A percentile compares a stretch with the other conserved stretches of the same genome.
phyloP scores from a whole-genome alignment of 306 rosid genomes.

The Rubus idaeus region DNA sequence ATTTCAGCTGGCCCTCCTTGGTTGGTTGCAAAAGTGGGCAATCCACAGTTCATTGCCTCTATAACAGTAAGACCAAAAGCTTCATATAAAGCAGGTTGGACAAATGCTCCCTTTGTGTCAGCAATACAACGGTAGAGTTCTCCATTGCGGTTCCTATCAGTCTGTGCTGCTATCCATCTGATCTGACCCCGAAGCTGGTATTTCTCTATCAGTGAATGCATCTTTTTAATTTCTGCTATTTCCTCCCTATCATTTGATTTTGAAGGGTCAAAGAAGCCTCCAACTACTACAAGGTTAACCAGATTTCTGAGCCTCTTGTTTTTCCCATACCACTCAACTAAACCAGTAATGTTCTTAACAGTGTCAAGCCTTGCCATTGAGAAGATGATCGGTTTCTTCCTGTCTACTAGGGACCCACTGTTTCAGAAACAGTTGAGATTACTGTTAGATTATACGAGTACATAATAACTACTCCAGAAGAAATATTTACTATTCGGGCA shows the following conservation, averaged over 20 bases:
- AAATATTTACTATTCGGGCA: neutral
- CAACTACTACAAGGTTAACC: conserved; percentile 89
- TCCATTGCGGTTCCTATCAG: conserved; percentile 65
- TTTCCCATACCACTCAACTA: conserved; percentile 81
- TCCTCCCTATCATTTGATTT: conserved; percentile 93
- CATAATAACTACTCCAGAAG: neutral
- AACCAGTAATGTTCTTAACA: conserved; percentile 77
- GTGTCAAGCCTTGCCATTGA: conserved; percentile 92
- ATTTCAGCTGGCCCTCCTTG: conserved; percentile 99
- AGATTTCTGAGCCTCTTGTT: conserved; percentile 65
- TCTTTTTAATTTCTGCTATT: conserved; percentile 68
- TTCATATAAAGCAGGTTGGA: conserved; percentile 92
- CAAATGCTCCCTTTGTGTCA: conserved; percentile 86
- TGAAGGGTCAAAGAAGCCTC: conserved; percentile 91
- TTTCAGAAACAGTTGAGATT: conserved; percentile 19
- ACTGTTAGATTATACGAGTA: conserved; percentile 1
- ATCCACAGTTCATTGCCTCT: conserved; percentile 97
- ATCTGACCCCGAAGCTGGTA: conserved; percentile 77
- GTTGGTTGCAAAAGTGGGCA: conserved; percentile 92
- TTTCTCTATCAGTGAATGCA: conserved; percentile 66
- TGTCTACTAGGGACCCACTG: conserved; percentile 71
- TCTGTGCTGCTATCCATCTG: conserved; percentile 96
- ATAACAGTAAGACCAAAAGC: conserved; percentile 96
- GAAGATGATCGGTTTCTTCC: conserved; percentile 80
- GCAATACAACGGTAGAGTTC: conserved; percentile 88